Percentiles rank a stretch among this genome's conserved stretches.
Evolutionary conservation across 2,329 filamentous ascomycete genomes (phyloP).

Genomic region (Curvularia hawaiiensis): DNA sequence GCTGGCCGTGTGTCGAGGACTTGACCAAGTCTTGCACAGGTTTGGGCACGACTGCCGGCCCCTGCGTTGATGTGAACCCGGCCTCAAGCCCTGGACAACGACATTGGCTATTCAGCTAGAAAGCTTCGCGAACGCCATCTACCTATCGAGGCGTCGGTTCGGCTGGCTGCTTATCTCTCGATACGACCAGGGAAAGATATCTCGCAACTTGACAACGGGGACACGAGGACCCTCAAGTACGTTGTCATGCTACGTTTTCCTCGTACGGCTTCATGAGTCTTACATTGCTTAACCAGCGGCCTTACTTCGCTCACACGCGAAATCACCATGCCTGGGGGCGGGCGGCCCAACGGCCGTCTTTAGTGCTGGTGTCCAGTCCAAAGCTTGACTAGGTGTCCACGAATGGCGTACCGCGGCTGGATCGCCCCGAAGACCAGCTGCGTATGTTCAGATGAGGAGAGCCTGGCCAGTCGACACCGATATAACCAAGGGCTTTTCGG

Average conservation of each 20-base stretch:
- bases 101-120: slow-evolving; percentile 3
- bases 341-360: not conserved
- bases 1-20: slow-evolving; percentile 1
- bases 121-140: not conserved
- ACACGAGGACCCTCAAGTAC: no score
- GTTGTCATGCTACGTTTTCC: not conserved
- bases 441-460: not conserved
- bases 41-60: slow-evolving; percentile 10
- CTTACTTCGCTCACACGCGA: not conserved
- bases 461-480: not conserved
- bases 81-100: not conserved
- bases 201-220: not conserved
- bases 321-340: not conserved
- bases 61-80: slow-evolving; percentile 9
- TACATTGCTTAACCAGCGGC: not conserved
- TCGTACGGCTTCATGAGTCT: not conserved
- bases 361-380: not conserved
- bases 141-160: not conserved
- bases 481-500: not conserved
- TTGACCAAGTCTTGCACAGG: not conserved
- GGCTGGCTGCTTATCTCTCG: not conserved
- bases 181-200: not conserved
- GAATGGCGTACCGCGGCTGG: slow-evolving; percentile 1
- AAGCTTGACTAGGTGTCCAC: slow-evolving; percentile 4
- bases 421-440: slow-evolving; percentile 14